Evolutionary conservation across 257 asterid species (phyloP).

Genomic region (Plantago elongata): DNA sequence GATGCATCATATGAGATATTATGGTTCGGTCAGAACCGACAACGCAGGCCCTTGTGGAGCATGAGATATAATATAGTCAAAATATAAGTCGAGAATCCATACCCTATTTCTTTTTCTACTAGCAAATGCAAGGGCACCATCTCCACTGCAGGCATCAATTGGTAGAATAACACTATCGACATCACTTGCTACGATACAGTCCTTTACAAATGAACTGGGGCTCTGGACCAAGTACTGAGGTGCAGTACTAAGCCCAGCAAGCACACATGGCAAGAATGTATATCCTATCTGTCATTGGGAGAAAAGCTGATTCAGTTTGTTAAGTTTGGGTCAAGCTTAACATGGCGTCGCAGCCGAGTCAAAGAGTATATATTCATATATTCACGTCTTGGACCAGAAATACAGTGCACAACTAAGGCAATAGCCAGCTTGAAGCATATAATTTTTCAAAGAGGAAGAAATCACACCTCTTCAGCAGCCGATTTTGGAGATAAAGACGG

Average conservation of each 20-base stretch:
- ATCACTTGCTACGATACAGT: conserved; percentile 55
- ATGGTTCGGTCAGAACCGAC: background rate
- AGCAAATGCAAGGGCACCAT: conserved; percentile 77
- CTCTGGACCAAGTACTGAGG: conserved; percentile 57
- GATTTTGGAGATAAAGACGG: conserved; percentile 62
- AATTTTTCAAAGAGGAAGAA: background rate
- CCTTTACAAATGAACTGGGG: conserved; percentile 27
- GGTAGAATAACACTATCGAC: conserved; percentile 91
- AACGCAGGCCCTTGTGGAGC: background rate
- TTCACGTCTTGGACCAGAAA: background rate
- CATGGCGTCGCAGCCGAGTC: background rate
- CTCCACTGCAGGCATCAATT: conserved; percentile 80
- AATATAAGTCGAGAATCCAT: conserved; percentile 7
- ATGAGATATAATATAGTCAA: background rate
- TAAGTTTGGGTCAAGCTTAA: background rate
- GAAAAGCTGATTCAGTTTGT: conserved; percentile 1
- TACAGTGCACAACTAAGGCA: background rate
- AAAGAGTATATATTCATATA: background rate
- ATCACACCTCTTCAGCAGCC: conserved; percentile 82
- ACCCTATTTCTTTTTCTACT: conserved; percentile 43
- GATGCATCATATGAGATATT: conserved; percentile 5
- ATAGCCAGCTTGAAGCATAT: background rate
- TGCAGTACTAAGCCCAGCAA: conserved; percentile 81
- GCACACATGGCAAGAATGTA: conserved; percentile 98
- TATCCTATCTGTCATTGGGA: conserved; percentile 57